Evolutionary conservation across 1,284 basidiomycete genomes (phyloP).

Genomic region (Rhodofomes roseus): DNA sequence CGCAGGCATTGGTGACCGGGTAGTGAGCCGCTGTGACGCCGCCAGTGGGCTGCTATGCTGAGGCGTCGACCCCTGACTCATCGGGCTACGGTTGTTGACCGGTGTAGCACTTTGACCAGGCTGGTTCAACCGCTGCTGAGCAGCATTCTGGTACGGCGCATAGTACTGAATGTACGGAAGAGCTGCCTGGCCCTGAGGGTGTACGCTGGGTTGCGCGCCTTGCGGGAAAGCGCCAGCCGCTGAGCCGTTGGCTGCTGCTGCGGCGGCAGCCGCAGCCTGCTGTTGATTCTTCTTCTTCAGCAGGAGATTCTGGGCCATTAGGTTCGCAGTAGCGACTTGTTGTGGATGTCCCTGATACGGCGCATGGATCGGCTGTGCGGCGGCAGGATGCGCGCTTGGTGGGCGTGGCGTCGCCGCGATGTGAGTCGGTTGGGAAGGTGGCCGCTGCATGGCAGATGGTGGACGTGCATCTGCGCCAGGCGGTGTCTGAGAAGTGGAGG

Average conservation of each 20-base stretch:
- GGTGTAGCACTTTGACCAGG: slow-evolving; percentile 12
- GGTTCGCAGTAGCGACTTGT: background rate
- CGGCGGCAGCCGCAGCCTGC: background rate
- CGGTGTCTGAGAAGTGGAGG: slow-evolving; percentile 11
- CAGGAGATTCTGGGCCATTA: background rate
- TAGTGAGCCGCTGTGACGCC: slow-evolving; percentile 13
- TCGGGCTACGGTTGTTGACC: slow-evolving; percentile 13
- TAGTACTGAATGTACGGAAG: slow-evolving; percentile 4
- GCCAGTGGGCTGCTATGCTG: slow-evolving; percentile 25
- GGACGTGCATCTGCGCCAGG: slow-evolving; percentile 14
- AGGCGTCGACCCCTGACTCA: slow-evolving; percentile 8
- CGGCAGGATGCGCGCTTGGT: background rate
- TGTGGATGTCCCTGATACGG: slow-evolving; percentile 2
- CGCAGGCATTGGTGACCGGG: slow-evolving; percentile 24
- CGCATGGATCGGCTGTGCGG: slow-evolving; percentile 7
- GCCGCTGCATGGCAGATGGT: slow-evolving; percentile 7
- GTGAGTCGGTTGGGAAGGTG: slow-evolving; percentile 3
- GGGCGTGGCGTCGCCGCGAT: background rate
- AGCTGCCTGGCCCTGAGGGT: slow-evolving; percentile 4
- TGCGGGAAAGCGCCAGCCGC: slow-evolving; percentile 1
- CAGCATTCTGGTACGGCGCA: slow-evolving; percentile 7
- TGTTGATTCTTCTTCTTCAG: slow-evolving; percentile 3
- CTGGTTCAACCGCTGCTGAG: slow-evolving; percentile 9
- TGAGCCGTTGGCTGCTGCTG: background rate
- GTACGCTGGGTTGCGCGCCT: background rate